phyloP scores from a whole-genome alignment of 768 basidiomycete genomes.

The Leccinum disarticulatum region DNA sequence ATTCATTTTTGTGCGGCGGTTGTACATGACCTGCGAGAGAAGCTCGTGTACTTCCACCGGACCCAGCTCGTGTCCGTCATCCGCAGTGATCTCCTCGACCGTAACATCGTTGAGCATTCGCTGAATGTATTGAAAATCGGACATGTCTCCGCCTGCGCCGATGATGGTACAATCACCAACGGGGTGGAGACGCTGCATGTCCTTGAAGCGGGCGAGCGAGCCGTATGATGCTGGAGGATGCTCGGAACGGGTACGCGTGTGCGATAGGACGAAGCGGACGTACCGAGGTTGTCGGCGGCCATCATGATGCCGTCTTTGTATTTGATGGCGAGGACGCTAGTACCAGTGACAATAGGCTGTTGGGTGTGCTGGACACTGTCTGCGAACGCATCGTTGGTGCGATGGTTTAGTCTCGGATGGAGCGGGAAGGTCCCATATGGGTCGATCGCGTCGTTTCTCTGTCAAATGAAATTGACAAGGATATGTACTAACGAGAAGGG shows the following conservation, averaged over 20 bases:
- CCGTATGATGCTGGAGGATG: conserved; percentile 82
- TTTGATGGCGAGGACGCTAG: conserved; percentile 92
- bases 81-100: conserved; percentile 74
- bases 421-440: conserved; percentile 77
- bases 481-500: background rate
- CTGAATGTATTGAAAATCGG: conserved; percentile 95
- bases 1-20: conserved; percentile 80
- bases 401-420: conserved; percentile 54
- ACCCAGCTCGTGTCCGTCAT: conserved; percentile 82
- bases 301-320: conserved; percentile 98
- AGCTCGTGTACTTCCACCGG: conserved; percentile 93
- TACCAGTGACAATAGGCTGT: conserved; percentile 94
- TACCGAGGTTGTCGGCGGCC: conserved; percentile 96
- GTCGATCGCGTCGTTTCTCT: conserved; percentile 70
- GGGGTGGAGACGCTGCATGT: conserved; percentile 82
- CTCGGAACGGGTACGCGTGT: background rate
- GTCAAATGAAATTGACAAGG: background rate
- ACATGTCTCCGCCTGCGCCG: conserved; percentile 95
- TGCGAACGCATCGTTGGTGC: conserved; percentile 53
- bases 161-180: conserved; percentile 84
- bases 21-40: conserved; percentile 88
- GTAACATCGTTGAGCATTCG: conserved; percentile 73
- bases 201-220: conserved; percentile 95
- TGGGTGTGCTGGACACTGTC: conserved; percentile 79
- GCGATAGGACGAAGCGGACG: conserved; percentile 20